Percentiles rank a stretch among this genome's conserved stretches.
Evolutionary conservation across 2,329 filamentous ascomycete genomes (phyloP).

Genomic region (Ophiostoma angusticollis): DNA sequence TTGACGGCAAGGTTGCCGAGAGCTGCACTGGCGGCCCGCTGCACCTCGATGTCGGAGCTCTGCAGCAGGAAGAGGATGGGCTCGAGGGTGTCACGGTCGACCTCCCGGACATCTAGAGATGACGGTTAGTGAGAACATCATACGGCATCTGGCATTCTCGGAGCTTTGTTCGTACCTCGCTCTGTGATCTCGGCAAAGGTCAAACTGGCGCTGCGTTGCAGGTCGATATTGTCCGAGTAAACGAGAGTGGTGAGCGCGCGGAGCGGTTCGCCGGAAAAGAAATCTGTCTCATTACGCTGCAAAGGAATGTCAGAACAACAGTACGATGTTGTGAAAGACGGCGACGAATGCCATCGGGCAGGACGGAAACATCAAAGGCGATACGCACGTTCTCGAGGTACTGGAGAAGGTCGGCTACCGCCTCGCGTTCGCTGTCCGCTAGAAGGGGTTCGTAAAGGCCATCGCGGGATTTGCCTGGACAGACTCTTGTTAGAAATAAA

Average conservation of each 20-base stretch:
- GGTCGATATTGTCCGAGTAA: slow-evolving; percentile 96
- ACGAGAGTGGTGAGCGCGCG: slow-evolving; percentile 89
- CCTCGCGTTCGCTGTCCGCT: slow-evolving; percentile 91
- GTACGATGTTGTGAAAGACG: slow-evolving; percentile 3
- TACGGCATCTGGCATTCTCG: slow-evolving; percentile 3
- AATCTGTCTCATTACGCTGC: slow-evolving; percentile 91
- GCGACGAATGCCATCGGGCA: background rate
- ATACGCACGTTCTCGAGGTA: slow-evolving; percentile 84
- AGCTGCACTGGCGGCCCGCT: slow-evolving; percentile 89
- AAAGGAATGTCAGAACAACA: slow-evolving; percentile 18
- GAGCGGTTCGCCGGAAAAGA: slow-evolving; percentile 92
- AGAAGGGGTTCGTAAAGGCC: slow-evolving; percentile 76
- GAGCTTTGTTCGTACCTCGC: slow-evolving; percentile 51
- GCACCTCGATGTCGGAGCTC: slow-evolving; percentile 92
- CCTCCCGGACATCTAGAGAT: slow-evolving; percentile 79
- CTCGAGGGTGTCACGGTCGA: slow-evolving; percentile 87
- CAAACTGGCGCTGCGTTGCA: slow-evolving; percentile 91
- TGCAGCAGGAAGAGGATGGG: slow-evolving; percentile 92
- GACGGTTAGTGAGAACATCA: background rate
- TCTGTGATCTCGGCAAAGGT: slow-evolving; percentile 99
- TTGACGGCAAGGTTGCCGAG: slow-evolving; percentile 95
- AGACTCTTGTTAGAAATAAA: slow-evolving; percentile 7
- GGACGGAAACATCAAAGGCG: background rate
- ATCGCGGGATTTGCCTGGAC: slow-evolving; percentile 60
- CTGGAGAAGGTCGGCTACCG: slow-evolving; percentile 85